Evolutionary conservation across 2,329 filamentous ascomycete genomes (phyloP), one percentile per base, ranked within the genome.

Genomic region (Claviceps purpurea): DNA sequence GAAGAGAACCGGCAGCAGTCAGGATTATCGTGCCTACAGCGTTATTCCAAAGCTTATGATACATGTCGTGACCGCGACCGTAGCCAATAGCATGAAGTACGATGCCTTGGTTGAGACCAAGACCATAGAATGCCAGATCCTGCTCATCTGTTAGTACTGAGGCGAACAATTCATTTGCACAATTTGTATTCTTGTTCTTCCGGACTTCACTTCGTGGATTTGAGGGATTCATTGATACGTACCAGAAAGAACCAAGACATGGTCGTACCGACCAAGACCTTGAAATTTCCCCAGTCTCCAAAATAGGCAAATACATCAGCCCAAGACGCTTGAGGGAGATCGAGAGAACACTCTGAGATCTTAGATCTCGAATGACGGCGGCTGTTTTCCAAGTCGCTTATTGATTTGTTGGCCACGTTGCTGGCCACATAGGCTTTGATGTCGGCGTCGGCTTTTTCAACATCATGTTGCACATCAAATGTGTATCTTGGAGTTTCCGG

Each of bases 401-500:
- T 70, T 0, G 70, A 65, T 56, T 71, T 68, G 62, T 73, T 76
- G 1, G 71, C 62, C 53, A 79, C 69, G 51, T 71, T 68, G 61
- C 73, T 76, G 1, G 71, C 62, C 53, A 79, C 69, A 51, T 79
- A 80, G 7, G 76, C 76, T 59, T 81, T 79, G 58, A 87, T 81
- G 59, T 91, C 87, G 11, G 80, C 81, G 53, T 84, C 81, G 34
- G 80, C 87, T 68, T 88, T 86, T 65, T 87, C 78, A 34, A 87
- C 74, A 61, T 93, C 86, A 54, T 81, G 82, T 30, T 81, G 76
- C 2, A 93, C 80, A 64, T 93, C 87, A 59, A 90, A 89, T 1
- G 87, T 90, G 65, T 90, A 91, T 40, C 86, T 79, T 40, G 87
- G 86, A 3, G 87, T 90, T 69, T 93, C 88, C 8, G 87, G 87